Evolutionary conservation across 2,329 filamentous ascomycete genomes (phyloP).

Genomic region (Colletotrichum somersetense): DNA sequence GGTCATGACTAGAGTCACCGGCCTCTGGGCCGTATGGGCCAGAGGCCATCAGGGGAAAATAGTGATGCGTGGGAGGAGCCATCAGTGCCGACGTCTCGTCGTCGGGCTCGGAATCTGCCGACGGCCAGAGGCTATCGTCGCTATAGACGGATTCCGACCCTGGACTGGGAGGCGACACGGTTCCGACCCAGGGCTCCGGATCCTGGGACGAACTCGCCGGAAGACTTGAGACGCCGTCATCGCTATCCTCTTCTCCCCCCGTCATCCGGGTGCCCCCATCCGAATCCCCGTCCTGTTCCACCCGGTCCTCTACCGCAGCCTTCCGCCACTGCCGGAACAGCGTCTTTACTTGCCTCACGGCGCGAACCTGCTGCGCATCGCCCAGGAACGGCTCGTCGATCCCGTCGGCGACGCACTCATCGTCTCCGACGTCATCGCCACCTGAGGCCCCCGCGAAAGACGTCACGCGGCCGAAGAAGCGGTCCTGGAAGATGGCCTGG

Average conservation of each 20-base stretch:
- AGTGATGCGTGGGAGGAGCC: neutral
- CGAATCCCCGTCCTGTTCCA: neutral
- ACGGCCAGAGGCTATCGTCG: neutral
- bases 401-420: neutral
- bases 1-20: neutral
- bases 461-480: slow-evolving; percentile 17
- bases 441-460: neutral
- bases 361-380: slow-evolving; percentile 10
- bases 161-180: neutral
- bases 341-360: neutral
- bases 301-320: neutral
- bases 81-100: neutral
- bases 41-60: neutral
- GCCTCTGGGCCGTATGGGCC: too few species aligned
- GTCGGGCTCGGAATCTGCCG: neutral
- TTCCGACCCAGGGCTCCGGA: neutral
- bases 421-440: neutral
- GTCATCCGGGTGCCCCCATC: neutral
- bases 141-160: neutral
- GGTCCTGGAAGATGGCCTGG: slow-evolving; percentile 19
- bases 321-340: slow-evolving; percentile 19
- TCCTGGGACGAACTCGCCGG: neutral
- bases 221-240: neutral
- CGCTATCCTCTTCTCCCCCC: neutral
- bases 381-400: slow-evolving; percentile 4